phyloP scores from a whole-genome alignment of 345 rosid genomes.

The Bruguiera sexangula region DNA sequence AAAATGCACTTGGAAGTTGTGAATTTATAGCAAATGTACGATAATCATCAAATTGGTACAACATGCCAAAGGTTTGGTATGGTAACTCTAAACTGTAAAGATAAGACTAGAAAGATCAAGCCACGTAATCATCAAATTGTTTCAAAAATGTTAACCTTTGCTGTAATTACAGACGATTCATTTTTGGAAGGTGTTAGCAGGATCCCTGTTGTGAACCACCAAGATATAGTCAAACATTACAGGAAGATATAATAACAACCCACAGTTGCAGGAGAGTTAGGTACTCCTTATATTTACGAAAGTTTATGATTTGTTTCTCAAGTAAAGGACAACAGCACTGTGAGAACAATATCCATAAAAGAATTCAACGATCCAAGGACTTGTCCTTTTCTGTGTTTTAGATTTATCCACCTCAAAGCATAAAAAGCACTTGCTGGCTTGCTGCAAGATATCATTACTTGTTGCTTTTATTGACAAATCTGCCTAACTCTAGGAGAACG shows the following conservation, averaged over 20 bases:
- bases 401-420: neutral
- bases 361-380: neutral
- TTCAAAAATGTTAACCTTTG: neutral
- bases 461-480: neutral
- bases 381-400: neutral
- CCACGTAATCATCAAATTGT: neutral
- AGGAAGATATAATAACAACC: neutral
- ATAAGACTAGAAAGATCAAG: neutral
- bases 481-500: neutral
- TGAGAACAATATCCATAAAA: too few relatives aligned
- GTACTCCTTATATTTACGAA: neutral
- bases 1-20: neutral
- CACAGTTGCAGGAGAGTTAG: neutral
- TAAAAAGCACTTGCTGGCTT: neutral
- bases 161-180: neutral
- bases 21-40: constrained; percentile 6
- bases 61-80: constrained; percentile 2
- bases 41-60: neutral
- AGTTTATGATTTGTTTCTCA: neutral
- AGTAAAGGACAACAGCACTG: neutral
- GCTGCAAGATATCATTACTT: neutral
- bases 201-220: neutral
- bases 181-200: constrained; percentile 9
- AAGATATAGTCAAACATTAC: neutral
- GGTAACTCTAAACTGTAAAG: constrained; percentile 7